Conservation (phyloP, 148 eudicot species). For the Cornus controversa region DNA sequence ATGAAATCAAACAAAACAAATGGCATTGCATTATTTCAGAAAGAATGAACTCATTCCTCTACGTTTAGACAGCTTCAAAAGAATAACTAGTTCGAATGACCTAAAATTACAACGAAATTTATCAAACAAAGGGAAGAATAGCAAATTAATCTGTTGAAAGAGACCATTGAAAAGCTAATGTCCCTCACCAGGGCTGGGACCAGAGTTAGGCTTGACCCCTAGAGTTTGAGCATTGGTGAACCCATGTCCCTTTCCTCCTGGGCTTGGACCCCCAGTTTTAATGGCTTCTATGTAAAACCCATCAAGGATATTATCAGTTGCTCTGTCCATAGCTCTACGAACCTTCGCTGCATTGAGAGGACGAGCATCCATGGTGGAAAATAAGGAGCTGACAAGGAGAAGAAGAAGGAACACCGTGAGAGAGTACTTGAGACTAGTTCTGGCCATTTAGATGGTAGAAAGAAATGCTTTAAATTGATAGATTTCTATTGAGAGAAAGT, state of each 20-base stretch:
- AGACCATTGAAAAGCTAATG: slow-evolving; percentile 1
- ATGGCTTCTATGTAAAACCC: slow-evolving; percentile 16
- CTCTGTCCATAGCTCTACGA: background rate
- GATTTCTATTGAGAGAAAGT: background rate
- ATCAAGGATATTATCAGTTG: slow-evolving; percentile 11
- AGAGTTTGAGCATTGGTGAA: slow-evolving; percentile 12
- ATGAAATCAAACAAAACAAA: too few species aligned
- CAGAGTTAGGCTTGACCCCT: slow-evolving; percentile 16
- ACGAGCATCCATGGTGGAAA: slow-evolving; percentile 13
- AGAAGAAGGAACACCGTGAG: slow-evolving; percentile 2
- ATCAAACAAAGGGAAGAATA: too few species aligned
- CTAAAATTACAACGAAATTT: too few species aligned
- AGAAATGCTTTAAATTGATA: too few species aligned
- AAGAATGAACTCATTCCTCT: too few species aligned
- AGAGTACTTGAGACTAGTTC: background rate
- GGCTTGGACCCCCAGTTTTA: slow-evolving; percentile 27
- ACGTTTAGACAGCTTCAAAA: too few species aligned
- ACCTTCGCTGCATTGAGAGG: slow-evolving; percentile 16
- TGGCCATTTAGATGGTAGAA: slow-evolving; percentile 11
- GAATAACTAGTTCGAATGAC: too few species aligned
- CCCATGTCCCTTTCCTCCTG: slow-evolving; percentile 22
- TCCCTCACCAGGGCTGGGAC: slow-evolving; percentile 19
- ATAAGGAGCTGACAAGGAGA: slow-evolving; percentile 4
- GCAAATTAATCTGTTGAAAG: too few species aligned
- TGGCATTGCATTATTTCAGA: too few species aligned